A percentile compares a stretch with the other conserved stretches of the same genome.
Conservation (phyloP, 768 basidiomycete genomes). For the Rhizopogon salebrosus region DNA sequence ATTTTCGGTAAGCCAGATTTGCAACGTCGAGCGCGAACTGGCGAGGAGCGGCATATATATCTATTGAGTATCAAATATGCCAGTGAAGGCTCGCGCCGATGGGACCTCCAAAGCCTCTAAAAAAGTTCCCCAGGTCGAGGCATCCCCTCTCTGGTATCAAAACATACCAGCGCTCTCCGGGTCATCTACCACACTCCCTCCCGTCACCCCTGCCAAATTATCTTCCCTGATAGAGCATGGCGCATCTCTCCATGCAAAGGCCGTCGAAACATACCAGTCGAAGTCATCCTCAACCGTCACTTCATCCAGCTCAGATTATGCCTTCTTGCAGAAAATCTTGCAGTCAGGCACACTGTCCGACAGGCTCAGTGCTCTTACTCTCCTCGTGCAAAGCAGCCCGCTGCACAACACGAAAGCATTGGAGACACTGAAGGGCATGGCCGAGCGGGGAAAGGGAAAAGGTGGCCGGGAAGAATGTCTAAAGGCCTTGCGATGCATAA, state of each 20-base stretch:
- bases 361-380: slow-evolving; percentile 82
- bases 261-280: slow-evolving; percentile 42
- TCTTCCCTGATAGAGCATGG: slow-evolving; percentile 42
- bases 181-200: slow-evolving; percentile 20
- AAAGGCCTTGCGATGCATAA: slow-evolving; percentile 84
- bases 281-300: slow-evolving; percentile 42
- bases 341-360: slow-evolving; percentile 88
- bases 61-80: slow-evolving; percentile 6
- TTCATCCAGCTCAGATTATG: slow-evolving; percentile 60
- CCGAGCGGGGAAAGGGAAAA: slow-evolving; percentile 72
- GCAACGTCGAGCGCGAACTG: too few species aligned
- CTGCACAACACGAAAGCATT: slow-evolving; percentile 80
- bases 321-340: slow-evolving; percentile 82
- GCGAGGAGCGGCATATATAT: too few species aligned
- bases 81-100: slow-evolving; percentile 4
- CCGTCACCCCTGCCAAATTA: slow-evolving; percentile 40
- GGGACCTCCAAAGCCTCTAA: slow-evolving; percentile 3
- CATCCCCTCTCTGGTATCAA: slow-evolving; percentile 52
- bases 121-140: slow-evolving; percentile 22
- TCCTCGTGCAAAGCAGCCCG: slow-evolving; percentile 85
- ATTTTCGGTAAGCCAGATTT: neutral
- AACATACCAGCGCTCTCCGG: slow-evolving; percentile 36
- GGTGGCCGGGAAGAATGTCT: slow-evolving; percentile 91
- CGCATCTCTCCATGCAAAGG: slow-evolving; percentile 39
- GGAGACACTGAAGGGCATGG: slow-evolving; percentile 69